Evolutionary conservation across 192 early-diverging fungal genomes (phyloP).

Genomic region (Coemansia sp.): DNA sequence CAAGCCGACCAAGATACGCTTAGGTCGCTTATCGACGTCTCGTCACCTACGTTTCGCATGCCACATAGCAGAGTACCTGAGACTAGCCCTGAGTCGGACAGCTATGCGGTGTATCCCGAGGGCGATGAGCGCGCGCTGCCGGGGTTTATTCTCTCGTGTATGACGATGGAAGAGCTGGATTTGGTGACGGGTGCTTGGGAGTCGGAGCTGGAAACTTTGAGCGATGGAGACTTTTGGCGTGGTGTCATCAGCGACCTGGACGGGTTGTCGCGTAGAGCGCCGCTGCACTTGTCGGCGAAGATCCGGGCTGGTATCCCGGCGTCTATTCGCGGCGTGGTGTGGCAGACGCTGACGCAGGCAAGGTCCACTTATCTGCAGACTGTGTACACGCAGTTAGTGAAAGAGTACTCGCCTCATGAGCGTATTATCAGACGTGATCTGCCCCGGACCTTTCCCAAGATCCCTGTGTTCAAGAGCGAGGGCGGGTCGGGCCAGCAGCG

Average conservation of each 20-base stretch:
- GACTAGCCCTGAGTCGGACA: not conserved
- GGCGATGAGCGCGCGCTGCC: constrained; percentile 55
- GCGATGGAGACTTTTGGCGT: constrained; percentile 95
- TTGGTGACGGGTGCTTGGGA: constrained; percentile 40
- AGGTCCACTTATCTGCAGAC: constrained; percentile 68
- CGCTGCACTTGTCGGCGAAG: constrained; percentile 71
- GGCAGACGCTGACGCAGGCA: constrained; percentile 86
- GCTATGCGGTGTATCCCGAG: constrained; percentile 39
- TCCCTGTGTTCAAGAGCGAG: constrained; percentile 80
- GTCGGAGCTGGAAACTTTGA: constrained; percentile 21
- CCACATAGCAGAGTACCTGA: not conserved
- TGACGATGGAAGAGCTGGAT: constrained; percentile 46
- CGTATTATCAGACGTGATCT: constrained; percentile 92
- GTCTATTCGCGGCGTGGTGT: constrained; percentile 88
- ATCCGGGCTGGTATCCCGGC: constrained; percentile 89
- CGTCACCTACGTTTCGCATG: constrained; percentile 17
- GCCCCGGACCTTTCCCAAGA: constrained; percentile 86
- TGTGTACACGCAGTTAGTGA: constrained; percentile 72
- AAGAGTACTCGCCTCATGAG: constrained; percentile 68
- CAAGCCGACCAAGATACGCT: constrained; percentile 35
- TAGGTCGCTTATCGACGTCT: constrained; percentile 35
- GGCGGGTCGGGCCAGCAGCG: constrained; percentile 87
- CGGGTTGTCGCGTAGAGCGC: constrained; percentile 71
- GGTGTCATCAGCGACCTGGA: constrained; percentile 88
- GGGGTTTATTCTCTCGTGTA: constrained; percentile 32